Base-by-base conservation (phyloP, 1,284 basidiomycete species). In the Phaffia rhodozyma region DNA sequence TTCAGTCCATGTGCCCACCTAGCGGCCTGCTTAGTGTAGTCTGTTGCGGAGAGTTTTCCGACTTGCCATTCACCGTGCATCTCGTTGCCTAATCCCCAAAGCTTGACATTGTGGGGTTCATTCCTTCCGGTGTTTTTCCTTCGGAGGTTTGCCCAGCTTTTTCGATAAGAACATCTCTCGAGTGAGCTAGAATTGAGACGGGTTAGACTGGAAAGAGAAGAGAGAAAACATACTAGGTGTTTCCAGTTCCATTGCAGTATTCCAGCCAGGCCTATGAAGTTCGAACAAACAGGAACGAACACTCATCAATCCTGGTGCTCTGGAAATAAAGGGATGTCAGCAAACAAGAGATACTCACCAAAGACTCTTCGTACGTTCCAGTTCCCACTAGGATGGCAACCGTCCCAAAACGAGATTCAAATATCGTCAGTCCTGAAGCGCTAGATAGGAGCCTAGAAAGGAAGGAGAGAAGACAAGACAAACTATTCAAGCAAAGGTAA, bases 61-160 rank as follows among this genome's bases (percentile, higher is more conserved):
- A 84, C 82, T 75, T 85, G 83, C 84, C 83, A 85, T 6, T 81
- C 79, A 11, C 83, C 83, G 78, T 81, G 82, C 66, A 83, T 74
- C 71, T 78, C 75, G 65, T 78, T 79, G 21, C 77, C 76, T 18
- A 79, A 70, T 9, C 76, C 77, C 75, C 77, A 77, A 65, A 74
- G 74, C 66, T 75, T 76, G 67, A 83, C 82, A 47, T 75, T 75
- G 68, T 85, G 81, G 7, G 83, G 83, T 69, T 83, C 81, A 51
- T 80, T 75, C 53, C 80, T 77, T 0, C 84, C 83, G 55, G 84
- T 81, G 71, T 82, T 78, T 62, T 82, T 78, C 9, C 82, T 77
- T 13, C 77, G 70, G 20, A 84, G 74, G 69, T 84, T 84, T 23
- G 84, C 83, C 73, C 82, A 84, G 72, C 69, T 34, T 73, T 72